Percentiles rank a stretch among this genome's conserved stretches.
Conservation (phyloP, 441 rosid genomes). For the Populus hybrid region DNA sequence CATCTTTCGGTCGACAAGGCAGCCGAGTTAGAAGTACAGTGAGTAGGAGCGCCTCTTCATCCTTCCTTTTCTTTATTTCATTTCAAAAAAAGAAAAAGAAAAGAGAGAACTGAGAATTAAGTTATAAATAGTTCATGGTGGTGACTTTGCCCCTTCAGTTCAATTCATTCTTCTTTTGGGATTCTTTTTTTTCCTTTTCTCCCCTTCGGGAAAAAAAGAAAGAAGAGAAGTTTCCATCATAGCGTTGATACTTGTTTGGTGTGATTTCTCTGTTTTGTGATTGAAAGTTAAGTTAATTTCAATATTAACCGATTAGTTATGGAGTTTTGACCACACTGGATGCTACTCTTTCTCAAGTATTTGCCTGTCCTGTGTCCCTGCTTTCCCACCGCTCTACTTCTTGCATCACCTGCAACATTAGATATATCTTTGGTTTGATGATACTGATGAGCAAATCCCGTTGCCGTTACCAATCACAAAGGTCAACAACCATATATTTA, state of each 20-base stretch:
- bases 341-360: too few species aligned
- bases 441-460: too few species aligned
- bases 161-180: slow-evolving; percentile 14
- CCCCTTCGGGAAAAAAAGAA: not conserved
- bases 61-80: not conserved
- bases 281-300: too few species aligned
- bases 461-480: too few species aligned
- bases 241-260: slow-evolving; percentile 10
- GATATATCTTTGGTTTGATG: too few species aligned
- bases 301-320: too few species aligned
- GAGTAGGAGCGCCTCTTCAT: slow-evolving; percentile 29
- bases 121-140: slow-evolving; percentile 37
- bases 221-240: slow-evolving; percentile 10
- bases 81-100: slow-evolving; percentile 9
- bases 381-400: too few species aligned
- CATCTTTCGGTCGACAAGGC: slow-evolving; percentile 25
- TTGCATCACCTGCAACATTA: too few species aligned
- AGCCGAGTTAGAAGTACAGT: slow-evolving; percentile 37
- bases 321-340: too few species aligned
- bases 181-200: not conserved
- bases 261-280: too few species aligned
- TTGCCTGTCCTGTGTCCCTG: too few species aligned
- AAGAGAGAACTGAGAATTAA: slow-evolving; percentile 8
- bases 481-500: too few species aligned
- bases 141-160: slow-evolving; percentile 23